Evolutionary conservation across 2,329 filamentous ascomycete species (phyloP).

Genomic region (Sporothrix pseudoabietina): DNA sequence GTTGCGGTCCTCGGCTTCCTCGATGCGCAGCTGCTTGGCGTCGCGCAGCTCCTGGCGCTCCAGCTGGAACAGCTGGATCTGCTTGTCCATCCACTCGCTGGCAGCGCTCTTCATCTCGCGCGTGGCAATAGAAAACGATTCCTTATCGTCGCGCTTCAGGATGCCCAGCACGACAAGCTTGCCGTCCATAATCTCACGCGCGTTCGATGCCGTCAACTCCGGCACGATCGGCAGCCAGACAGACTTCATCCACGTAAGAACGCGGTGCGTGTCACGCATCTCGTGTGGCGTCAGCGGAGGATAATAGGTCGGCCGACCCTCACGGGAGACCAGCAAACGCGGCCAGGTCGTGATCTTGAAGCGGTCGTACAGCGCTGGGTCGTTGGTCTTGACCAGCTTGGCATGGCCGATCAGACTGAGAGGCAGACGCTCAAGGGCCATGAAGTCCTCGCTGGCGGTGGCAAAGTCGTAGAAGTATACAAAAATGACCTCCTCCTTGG

Average conservation of each 20-base stretch:
- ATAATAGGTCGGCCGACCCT: constrained; percentile 89
- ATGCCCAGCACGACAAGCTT: constrained; percentile 94
- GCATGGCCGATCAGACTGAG: constrained; percentile 88
- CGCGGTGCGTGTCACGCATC: constrained; percentile 82
- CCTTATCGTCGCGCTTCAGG: constrained; percentile 74
- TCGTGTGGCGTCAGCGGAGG: constrained; percentile 82
- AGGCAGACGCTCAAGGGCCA: constrained; percentile 81
- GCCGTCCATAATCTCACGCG: constrained; percentile 90
- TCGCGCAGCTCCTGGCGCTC: constrained; percentile 92
- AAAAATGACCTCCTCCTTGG: constrained; percentile 94
- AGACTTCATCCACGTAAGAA: constrained; percentile 91
- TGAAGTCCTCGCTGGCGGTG: constrained; percentile 89
- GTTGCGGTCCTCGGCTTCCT: constrained; percentile 91
- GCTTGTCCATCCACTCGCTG: constrained; percentile 97
- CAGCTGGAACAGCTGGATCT: constrained; percentile 85
- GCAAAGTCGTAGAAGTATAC: constrained; percentile 97
- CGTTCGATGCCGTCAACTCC: constrained; percentile 87
- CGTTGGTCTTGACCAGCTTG: constrained; percentile 88
- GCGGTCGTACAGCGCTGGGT: constrained; percentile 70
- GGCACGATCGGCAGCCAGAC: constrained; percentile 97
- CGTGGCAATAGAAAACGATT: constrained; percentile 75
- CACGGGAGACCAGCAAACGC: constrained; percentile 83
- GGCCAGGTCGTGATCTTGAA: constrained; percentile 98
- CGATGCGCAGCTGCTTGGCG: constrained; percentile 90
- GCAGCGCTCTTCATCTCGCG: constrained; percentile 95